Conservation (phyloP, 805 yeast species). For the Jamesozyma gamospora region DNA sequence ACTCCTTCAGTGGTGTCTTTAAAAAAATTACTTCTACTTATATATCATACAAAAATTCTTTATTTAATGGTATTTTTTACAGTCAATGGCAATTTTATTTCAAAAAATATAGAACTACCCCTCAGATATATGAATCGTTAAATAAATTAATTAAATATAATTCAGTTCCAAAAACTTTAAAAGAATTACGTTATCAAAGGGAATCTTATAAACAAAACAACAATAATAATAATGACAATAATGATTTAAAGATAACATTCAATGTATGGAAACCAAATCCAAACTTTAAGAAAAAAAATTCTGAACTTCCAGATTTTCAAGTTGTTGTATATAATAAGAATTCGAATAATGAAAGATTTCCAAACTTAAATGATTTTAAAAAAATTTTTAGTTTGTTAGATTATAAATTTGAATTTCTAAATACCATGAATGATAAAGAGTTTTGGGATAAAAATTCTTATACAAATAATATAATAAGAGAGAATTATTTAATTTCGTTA, state of each 20-base stretch:
- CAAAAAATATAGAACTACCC: constrained; percentile 16
- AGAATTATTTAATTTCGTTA: constrained; percentile 3
- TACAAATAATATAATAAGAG: constrained; percentile 9
- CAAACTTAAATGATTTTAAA: constrained; percentile 36
- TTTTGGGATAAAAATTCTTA: constrained; percentile 17
- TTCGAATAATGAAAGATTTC: constrained; percentile 32
- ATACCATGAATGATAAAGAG: constrained; percentile 15
- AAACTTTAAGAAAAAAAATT: constrained; percentile 56
- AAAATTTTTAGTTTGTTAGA: constrained; percentile 27
- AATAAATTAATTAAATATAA: constrained; percentile 21
- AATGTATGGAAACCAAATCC: constrained; percentile 81
- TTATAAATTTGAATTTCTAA: constrained; percentile 26
- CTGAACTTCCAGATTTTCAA: constrained; percentile 69
- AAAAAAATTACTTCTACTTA: background rate
- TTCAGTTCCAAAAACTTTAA: constrained; percentile 9
- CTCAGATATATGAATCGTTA: constrained; percentile 26
- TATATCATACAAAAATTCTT: constrained; percentile 1
- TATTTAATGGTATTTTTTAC: constrained; percentile 16
- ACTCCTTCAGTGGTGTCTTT: background rate
- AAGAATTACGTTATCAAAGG: constrained; percentile 4
- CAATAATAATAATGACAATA: background rate
- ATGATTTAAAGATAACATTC: constrained; percentile 34
- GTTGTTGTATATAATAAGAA: constrained; percentile 47
- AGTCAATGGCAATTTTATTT: constrained; percentile 13
- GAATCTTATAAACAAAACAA: background rate